A percentile compares a stretch with the other conserved stretches of the same genome.
phyloP scores from a whole-genome alignment of 768 basidiomycete genomes.

The Neoboletus brunneissimus region DNA sequence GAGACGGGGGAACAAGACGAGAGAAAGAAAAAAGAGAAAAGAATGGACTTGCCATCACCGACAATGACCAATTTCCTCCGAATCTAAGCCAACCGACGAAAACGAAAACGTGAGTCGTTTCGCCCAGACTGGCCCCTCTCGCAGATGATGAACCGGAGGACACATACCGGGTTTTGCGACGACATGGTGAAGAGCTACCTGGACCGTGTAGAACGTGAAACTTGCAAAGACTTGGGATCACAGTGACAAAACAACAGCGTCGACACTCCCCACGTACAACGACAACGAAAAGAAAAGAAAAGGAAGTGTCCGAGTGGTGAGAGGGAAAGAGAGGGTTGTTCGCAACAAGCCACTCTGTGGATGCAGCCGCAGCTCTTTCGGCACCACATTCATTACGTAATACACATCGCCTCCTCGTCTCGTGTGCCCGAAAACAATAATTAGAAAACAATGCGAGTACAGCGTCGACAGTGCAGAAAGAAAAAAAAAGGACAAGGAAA shows the following conservation, averaged over 20 bases:
- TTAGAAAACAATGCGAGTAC: neutral
- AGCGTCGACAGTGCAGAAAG: neutral
- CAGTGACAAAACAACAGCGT: neutral
- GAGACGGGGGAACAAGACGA: too few relatives aligned
- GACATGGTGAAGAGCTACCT: conserved; percentile 30
- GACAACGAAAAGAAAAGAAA: neutral
- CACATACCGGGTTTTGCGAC: conserved; percentile 63
- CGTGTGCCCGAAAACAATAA: neutral
- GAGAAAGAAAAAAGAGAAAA: neutral
- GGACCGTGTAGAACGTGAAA: neutral
- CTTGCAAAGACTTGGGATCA: neutral
- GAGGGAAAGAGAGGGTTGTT: conserved; percentile 17
- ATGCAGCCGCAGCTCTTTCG: conserved; percentile 28
- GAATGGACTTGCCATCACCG: conserved; percentile 74
- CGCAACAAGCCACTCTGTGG: conserved; percentile 21
- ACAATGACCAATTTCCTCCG: conserved; percentile 95
- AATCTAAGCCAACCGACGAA: conserved; percentile 49
- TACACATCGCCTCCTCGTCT: conserved; percentile 16
- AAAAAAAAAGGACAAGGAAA: too few relatives aligned
- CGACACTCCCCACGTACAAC: conserved; percentile 1
- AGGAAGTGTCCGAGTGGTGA: conserved; percentile 13
- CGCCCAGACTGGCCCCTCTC: neutral
- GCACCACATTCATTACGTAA: conserved; percentile 30
- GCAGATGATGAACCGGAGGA: neutral
- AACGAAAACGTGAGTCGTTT: neutral